Conservation (phyloP, 306 rosid genomes). For the Sechiopsis laciniata region DNA sequence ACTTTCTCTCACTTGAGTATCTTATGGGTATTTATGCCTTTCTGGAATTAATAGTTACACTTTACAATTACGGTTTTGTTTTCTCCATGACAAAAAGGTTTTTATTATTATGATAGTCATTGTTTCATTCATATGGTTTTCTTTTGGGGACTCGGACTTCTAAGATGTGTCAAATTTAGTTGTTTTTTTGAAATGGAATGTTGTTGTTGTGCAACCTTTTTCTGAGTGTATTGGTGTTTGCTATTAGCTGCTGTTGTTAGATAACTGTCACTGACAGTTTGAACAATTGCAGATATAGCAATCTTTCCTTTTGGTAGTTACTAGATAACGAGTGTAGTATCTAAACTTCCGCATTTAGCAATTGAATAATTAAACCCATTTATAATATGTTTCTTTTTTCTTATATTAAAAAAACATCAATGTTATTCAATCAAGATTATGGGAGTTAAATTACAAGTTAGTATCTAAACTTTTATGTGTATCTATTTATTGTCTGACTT, state of each 20-base stretch:
- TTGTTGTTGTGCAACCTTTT: too few relatives aligned
- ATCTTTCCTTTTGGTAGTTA: neutral
- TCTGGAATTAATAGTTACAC: conserved; percentile 15
- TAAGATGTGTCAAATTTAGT: neutral
- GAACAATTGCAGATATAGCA: neutral
- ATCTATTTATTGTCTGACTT: too few relatives aligned
- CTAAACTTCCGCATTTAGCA: too few relatives aligned
- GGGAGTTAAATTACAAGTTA: too few relatives aligned
- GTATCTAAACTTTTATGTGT: too few relatives aligned
- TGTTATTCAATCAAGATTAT: neutral
- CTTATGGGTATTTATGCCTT: conserved; percentile 55
- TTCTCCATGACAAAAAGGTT: neutral
- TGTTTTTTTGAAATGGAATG: too few relatives aligned
- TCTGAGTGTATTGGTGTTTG: too few relatives aligned
- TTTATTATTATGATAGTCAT: neutral
- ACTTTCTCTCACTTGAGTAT: conserved; percentile 74
- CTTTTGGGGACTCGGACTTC: neutral
- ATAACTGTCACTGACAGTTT: conserved; percentile 10
- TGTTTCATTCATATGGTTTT: neutral
- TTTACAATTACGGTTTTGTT: neutral
- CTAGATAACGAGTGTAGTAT: neutral
- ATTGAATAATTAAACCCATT: too few relatives aligned
- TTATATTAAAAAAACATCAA: neutral
- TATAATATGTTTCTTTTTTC: neutral
- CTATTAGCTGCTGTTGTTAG: neutral